Base-by-base conservation (phyloP, 2,329 filamentous ascomycete genomes). In the Triangularia setosa region DNA sequence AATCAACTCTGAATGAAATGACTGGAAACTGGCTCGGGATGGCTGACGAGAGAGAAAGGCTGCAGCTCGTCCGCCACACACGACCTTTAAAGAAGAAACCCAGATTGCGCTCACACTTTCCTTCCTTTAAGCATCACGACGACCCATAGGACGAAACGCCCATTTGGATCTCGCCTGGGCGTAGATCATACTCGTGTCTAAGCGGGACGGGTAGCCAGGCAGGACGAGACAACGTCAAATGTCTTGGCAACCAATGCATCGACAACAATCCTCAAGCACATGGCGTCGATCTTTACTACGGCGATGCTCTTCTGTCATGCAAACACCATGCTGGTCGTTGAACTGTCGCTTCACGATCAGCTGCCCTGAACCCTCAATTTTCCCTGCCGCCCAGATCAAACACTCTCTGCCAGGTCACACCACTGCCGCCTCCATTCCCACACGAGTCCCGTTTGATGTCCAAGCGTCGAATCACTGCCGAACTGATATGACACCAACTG, bases 1-100 rank as follows among this genome's bases (percentile, higher is more conserved):
- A 68, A 68, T 70, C 66, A 68, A 72, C 69, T 68, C 68, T 60
- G 64, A 69, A 65, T 40, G 65, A 59, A 66, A 64, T 63, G 64
- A 57, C 53, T 59, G 58, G 18, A 44, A 64, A 66, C 58, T 64
- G 59, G 61, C 54, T 63, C 25, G 52, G 23, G 55, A 24, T 56
- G 40, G 58, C 25, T 60, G 58, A 21, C 53, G 18, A 52, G 57
- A 60, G 2, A 25, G 40, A 16, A 23, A 12, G 48, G 14, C 5
- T 63, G 57, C 16, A 48, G 5, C n/a, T 18, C 7, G n/a, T 21
- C 9, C n/a, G 40, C n/a, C 8, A 48, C n/a, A n/a, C n/a, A 21
- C 40, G 40, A 21, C 40, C n/a, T 12, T 9, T 48, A 21, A 11
- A 48, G 6, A 48, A 18, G n/a, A 21, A 48, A 48, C 21, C n/a